Conservation (phyloP, 208 protist genomes). For the Acanthamoeba healyi region DNA sequence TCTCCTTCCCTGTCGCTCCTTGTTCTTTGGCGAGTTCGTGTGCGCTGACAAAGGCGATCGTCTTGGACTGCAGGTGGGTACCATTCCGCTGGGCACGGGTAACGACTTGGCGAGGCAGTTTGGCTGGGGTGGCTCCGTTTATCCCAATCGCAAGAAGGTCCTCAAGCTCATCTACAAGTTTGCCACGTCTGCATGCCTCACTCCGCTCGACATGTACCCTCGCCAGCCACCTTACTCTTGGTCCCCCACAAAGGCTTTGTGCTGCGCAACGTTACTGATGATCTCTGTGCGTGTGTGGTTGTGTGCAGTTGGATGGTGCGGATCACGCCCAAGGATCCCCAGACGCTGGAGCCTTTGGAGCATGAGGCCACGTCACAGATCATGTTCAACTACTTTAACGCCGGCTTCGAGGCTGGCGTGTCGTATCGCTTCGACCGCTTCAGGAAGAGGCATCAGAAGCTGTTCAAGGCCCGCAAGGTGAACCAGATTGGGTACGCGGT, state of each 20-base stretch:
- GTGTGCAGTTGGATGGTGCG: constrained; percentile 38
- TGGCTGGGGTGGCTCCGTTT: constrained; percentile 31
- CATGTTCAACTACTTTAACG: constrained; percentile 72
- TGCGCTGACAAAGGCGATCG: neutral
- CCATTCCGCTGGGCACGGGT: constrained; percentile 56
- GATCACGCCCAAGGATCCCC: constrained; percentile 34
- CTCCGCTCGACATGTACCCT: constrained; percentile 32
- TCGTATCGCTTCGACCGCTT: constrained; percentile 48
- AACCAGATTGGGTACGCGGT: constrained; percentile 54
- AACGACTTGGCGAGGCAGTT: constrained; percentile 60
- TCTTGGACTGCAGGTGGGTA: constrained; percentile 17
- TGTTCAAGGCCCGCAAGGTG: constrained; percentile 50
- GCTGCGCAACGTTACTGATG: neutral
- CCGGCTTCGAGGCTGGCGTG: constrained; percentile 37
- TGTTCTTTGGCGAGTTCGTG: neutral
- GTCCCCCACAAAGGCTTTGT: too few relatives aligned
- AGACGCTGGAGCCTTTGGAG: constrained; percentile 3
- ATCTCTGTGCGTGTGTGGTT: neutral
- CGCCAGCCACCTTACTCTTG: neutral
- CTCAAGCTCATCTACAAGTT: constrained; percentile 38
- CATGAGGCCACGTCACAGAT: constrained; percentile 12
- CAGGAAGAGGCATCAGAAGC: constrained; percentile 10
- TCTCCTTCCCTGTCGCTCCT: neutral
- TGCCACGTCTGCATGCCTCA: neutral
- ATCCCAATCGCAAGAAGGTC: constrained; percentile 11